Conservation (phyloP, 257 asterid species). For the Solanum etuberosum region DNA sequence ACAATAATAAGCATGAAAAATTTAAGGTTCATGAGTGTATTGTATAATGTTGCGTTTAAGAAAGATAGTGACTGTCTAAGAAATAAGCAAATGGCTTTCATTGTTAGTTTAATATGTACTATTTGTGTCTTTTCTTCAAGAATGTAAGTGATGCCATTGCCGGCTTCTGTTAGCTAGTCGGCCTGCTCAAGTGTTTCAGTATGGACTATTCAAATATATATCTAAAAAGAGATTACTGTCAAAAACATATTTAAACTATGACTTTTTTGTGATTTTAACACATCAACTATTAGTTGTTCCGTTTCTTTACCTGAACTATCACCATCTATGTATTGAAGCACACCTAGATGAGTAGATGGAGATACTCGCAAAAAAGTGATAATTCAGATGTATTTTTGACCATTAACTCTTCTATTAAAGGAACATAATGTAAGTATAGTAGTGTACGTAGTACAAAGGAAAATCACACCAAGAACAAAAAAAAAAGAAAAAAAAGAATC, state of each 20-base stretch:
- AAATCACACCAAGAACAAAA: background rate
- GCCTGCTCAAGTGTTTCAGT: background rate
- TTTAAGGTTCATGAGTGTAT: background rate
- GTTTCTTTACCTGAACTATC: background rate
- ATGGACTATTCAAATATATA: background rate
- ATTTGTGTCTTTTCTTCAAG: background rate
- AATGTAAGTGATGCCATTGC: background rate
- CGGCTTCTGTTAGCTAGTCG: background rate
- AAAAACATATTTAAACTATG: background rate
- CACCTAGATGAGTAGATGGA: background rate
- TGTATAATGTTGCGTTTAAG: background rate
- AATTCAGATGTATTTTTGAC: background rate
- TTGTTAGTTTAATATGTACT: background rate
- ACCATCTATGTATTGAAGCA: background rate
- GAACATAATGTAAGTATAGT: background rate
- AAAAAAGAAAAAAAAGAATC: background rate
- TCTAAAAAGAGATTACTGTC: background rate
- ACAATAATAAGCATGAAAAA: background rate
- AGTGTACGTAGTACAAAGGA: background rate
- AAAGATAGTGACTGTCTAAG: background rate
- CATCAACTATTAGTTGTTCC: background rate
- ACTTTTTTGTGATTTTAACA: background rate
- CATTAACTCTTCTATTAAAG: background rate
- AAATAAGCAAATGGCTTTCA: background rate
- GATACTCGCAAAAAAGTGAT: background rate